These are phyloP conservation scores for Daldinia eschscholtzii DNA, from an alignment of 2,329 filamentous ascomycete genomes.

Conservation along the genomic window DNA sequence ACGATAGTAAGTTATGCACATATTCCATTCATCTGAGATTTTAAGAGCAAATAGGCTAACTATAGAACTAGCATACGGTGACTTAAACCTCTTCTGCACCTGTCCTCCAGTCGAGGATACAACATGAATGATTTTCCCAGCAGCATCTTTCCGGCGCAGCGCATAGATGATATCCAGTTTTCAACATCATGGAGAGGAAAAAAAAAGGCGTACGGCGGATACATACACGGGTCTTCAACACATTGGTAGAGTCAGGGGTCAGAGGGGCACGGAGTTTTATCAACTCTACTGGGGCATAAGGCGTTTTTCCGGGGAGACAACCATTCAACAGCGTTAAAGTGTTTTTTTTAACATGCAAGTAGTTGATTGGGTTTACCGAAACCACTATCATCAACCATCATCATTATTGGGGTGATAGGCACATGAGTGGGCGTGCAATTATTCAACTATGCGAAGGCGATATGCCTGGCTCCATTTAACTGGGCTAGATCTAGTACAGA, in stretches of 20 bases:
- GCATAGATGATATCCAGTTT: slow-evolving; percentile 34
- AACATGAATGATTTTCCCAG: slow-evolving; percentile 22
- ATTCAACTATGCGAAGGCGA: slow-evolving; percentile 27
- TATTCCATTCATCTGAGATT: neutral
- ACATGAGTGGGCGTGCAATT: neutral
- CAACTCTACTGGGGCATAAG: slow-evolving; percentile 29
- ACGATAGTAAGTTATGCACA: slow-evolving; percentile 78
- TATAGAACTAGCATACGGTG: slow-evolving; percentile 33
- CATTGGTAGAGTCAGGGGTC: slow-evolving; percentile 9
- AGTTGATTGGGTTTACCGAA: neutral
- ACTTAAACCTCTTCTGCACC: slow-evolving; percentile 43
- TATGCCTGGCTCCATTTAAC: slow-evolving; percentile 32
- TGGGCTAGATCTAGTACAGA: slow-evolving; percentile 14
- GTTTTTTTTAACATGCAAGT: neutral
- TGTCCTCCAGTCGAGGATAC: slow-evolving; percentile 43
- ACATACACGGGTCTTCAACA: slow-evolving; percentile 17
- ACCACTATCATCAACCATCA: neutral
- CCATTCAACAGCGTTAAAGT: slow-evolving; percentile 20
- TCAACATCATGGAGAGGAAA: slow-evolving; percentile 36
- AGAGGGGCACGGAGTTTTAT: slow-evolving; percentile 36
- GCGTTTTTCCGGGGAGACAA: slow-evolving; percentile 21
- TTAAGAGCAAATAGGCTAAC: slow-evolving; percentile 26
- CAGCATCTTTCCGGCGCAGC: slow-evolving; percentile 22
- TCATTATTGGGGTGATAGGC: neutral
- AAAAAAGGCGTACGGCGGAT: slow-evolving; percentile 36